Conservation (phyloP, 441 rosid species). For the Pelargonium cotyledonis region DNA sequence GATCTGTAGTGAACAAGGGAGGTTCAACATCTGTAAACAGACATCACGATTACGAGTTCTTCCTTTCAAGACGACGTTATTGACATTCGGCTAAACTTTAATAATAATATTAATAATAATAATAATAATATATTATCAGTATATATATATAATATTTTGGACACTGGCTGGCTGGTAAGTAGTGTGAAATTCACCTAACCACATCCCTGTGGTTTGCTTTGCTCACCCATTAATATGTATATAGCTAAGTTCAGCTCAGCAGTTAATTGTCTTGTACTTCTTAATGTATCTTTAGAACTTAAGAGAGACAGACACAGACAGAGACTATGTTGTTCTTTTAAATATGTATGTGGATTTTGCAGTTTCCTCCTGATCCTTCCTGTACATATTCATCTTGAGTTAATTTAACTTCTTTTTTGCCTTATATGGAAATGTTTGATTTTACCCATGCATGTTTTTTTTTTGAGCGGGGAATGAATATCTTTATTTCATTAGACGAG, state of each 20-base stretch:
- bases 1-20: conserved; percentile 41
- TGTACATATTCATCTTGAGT: conserved; percentile 6
- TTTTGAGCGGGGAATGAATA: no score
- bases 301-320: not conserved
- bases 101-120: no score
- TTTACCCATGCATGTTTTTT: no score
- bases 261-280: not conserved
- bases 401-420: not conserved
- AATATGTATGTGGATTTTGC: not conserved
- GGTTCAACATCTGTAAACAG: conserved; percentile 27
- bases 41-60: conserved; percentile 52
- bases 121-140: not conserved
- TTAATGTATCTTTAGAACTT: not conserved
- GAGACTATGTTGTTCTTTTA: not conserved
- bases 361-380: not conserved
- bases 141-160: not conserved
- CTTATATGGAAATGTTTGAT: no score
- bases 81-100: not conserved
- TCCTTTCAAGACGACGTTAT: conserved; percentile 33
- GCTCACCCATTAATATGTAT: not conserved
- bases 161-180: not conserved
- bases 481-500: no score
- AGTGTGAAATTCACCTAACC: not conserved
- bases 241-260: not conserved
- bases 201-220: not conserved